Percentiles rank a stretch among this genome's conserved stretches.
Evolutionary conservation across 164 flowering plant species (phyloP).

Genomic region (Tetracentron sinense): DNA sequence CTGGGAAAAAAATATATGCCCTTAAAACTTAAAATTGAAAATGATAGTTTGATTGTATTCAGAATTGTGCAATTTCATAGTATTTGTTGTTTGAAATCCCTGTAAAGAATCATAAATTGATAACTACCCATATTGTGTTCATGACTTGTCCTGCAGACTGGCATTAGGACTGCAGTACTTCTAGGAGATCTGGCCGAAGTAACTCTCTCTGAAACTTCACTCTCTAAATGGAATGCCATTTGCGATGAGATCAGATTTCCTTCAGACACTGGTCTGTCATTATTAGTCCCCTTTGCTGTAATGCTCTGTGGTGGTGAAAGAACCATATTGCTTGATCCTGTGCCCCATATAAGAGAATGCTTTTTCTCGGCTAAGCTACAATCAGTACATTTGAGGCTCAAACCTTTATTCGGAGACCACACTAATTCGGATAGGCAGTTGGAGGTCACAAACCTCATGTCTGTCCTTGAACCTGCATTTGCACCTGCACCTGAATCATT

Average conservation of each 20-base stretch:
- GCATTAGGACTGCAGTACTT: conserved; percentile 12
- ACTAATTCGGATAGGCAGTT: conserved; percentile 70
- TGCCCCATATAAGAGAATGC: conserved; percentile 31
- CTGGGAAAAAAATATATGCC: not conserved
- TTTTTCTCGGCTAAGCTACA: conserved; percentile 32
- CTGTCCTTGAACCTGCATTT: conserved; percentile 68
- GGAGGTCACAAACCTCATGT: conserved; percentile 36
- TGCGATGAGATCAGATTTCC: conserved; percentile 15
- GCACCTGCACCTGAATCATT: conserved; percentile 71
- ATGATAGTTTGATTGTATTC: not conserved
- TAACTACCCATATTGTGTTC: conserved; percentile 26
- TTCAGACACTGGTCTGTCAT: conserved; percentile 16
- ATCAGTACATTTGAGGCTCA: conserved; percentile 53
- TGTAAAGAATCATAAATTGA: conserved; percentile 9
- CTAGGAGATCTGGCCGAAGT: conserved; percentile 14
- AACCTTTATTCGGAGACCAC: conserved; percentile 71
- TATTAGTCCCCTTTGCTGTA: conserved; percentile 14
- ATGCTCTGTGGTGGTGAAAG: conserved; percentile 22
- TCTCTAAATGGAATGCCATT: conserved; percentile 8
- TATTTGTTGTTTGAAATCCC: not conserved
- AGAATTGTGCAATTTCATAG: not conserved
- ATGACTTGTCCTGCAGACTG: conserved; percentile 14
- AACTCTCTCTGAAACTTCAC: conserved; percentile 17
- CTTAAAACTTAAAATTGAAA: conserved; percentile 1
- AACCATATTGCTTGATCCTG: conserved; percentile 32